A percentile compares a stretch with the other conserved stretches of the same genome.
phyloP scores from a whole-genome alignment of 1,284 basidiomycete species.

The Moesziomyces antarcticus region DNA sequence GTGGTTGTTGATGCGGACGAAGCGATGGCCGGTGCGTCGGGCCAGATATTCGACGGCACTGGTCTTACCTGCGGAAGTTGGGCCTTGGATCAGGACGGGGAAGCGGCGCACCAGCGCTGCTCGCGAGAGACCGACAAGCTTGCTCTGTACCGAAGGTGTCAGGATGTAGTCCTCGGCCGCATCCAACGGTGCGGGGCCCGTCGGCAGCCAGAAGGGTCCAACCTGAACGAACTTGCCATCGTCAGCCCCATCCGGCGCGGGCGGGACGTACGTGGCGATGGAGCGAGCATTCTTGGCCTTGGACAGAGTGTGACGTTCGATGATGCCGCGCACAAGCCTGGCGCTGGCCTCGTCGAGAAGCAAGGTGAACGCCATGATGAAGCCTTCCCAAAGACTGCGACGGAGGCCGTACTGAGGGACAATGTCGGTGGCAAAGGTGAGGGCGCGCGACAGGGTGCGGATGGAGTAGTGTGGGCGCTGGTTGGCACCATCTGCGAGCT shows the following conservation, averaged over 20 bases:
- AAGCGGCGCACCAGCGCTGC: conserved; percentile 89
- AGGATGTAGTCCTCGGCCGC: conserved; percentile 84
- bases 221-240: conserved; percentile 74
- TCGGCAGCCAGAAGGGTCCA: conserved; percentile 89
- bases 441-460: conserved; percentile 90
- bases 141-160: conserved; percentile 95
- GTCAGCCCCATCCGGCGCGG: conserved; percentile 38
- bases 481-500: conserved; percentile 93
- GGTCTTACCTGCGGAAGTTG: conserved; percentile 97
- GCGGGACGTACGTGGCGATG: conserved; percentile 55
- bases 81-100: conserved; percentile 96
- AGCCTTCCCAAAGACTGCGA: conserved; percentile 93
- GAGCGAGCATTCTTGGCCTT: conserved; percentile 78
- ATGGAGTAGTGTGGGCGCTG: conserved; percentile 97
- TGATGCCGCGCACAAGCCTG: conserved; percentile 76
- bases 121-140: conserved; percentile 89
- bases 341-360: conserved; percentile 83
- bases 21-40: conserved; percentile 89
- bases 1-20: conserved; percentile 99
- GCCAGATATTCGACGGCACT: conserved; percentile 97
- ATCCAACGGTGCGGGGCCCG: conserved; percentile 74
- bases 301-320: conserved; percentile 82
- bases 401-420: conserved; percentile 79
- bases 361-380: conserved; percentile 98
- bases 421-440: conserved; percentile 89